Evolutionary conservation across 805 yeast genomes (phyloP).

Genomic region (Lipomyces sp.): DNA sequence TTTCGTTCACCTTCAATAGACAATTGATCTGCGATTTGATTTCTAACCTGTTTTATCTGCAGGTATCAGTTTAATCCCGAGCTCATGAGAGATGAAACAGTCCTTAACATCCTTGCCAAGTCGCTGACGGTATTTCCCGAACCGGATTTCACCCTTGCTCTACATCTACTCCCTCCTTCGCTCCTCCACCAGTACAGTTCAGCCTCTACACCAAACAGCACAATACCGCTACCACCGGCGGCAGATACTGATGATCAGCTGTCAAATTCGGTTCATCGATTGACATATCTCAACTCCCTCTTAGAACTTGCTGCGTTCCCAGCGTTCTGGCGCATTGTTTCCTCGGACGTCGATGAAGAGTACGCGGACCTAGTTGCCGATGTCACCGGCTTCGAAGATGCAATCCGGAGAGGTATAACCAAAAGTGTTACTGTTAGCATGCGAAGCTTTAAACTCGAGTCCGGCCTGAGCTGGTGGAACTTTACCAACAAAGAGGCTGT

Average conservation of each 20-base stretch:
- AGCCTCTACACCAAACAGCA: slow-evolving; percentile 34
- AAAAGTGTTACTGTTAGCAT: slow-evolving; percentile 42
- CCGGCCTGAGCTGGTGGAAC: slow-evolving; percentile 44
- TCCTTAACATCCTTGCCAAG: slow-evolving; percentile 49
- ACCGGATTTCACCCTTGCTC: slow-evolving; percentile 52
- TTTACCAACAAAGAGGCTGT: slow-evolving; percentile 40
- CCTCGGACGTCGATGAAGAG: slow-evolving; percentile 43
- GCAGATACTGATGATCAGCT: slow-evolving; percentile 27
- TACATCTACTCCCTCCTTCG: slow-evolving; percentile 53
- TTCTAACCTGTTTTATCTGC: neutral
- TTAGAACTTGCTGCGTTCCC: slow-evolving; percentile 44
- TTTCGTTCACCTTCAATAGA: neutral
- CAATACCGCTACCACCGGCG: slow-evolving; percentile 30
- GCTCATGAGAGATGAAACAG: slow-evolving; percentile 33
- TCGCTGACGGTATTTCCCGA: slow-evolving; percentile 51
- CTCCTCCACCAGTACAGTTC: slow-evolving; percentile 39
- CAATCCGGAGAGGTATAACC: slow-evolving; percentile 43
- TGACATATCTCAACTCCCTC: slow-evolving; percentile 42
- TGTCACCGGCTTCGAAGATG: slow-evolving; percentile 45
- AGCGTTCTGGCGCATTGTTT: slow-evolving; percentile 45
- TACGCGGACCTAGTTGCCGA: slow-evolving; percentile 46
- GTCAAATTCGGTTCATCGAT: slow-evolving; percentile 32
- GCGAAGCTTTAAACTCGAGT: slow-evolving; percentile 40
- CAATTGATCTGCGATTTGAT: neutral
- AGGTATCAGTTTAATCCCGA: slow-evolving; percentile 47